Evolutionary conservation across 1,284 basidiomycete genomes (phyloP).

Genomic region (Austroboletus novae-zelandiae): DNA sequence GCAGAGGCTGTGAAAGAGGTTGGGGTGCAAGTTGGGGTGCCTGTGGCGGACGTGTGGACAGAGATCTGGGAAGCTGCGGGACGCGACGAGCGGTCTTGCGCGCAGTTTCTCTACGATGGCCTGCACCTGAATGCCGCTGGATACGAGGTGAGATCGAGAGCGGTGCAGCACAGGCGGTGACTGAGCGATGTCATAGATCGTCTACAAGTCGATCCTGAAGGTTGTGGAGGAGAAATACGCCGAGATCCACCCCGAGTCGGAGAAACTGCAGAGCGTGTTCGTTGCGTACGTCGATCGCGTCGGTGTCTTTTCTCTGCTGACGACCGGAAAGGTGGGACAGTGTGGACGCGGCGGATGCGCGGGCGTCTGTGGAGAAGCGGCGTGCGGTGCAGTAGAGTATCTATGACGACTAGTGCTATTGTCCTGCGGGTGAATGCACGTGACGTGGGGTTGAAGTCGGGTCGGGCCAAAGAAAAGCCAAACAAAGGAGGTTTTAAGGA

Average conservation of each 20-base stretch:
- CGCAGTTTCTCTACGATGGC: slow-evolving; percentile 62
- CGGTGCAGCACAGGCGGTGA: background rate
- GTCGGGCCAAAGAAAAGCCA: background rate
- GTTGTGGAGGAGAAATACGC: slow-evolving; percentile 60
- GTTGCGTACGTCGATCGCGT: slow-evolving; percentile 39
- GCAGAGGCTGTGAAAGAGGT: slow-evolving; percentile 68
- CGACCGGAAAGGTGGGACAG: slow-evolving; percentile 37
- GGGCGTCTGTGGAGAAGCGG: slow-evolving; percentile 31
- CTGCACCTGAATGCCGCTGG: slow-evolving; percentile 74
- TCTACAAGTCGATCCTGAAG: slow-evolving; percentile 61
- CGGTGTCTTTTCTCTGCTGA: slow-evolving; percentile 1
- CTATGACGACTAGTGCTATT: slow-evolving; percentile 1
- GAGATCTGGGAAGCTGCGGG: slow-evolving; percentile 66
- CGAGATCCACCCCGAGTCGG: slow-evolving; percentile 55
- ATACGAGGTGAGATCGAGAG: slow-evolving; percentile 50
- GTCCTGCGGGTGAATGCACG: slow-evolving; percentile 13
- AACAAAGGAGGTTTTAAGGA: background rate
- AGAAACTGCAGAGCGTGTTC: slow-evolving; percentile 55
- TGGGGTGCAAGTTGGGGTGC: slow-evolving; percentile 51
- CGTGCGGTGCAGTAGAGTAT: slow-evolving; percentile 12
- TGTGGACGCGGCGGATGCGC: slow-evolving; percentile 37
- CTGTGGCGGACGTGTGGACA: slow-evolving; percentile 70
- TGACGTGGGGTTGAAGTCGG: slow-evolving; percentile 8
- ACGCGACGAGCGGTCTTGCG: slow-evolving; percentile 49
- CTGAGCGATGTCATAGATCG: slow-evolving; percentile 44